A percentile compares a stretch with the other conserved stretches of the same genome.
Conservation (phyloP, 2,329 filamentous ascomycete species). For the Purpureocillium takamizusanense region DNA sequence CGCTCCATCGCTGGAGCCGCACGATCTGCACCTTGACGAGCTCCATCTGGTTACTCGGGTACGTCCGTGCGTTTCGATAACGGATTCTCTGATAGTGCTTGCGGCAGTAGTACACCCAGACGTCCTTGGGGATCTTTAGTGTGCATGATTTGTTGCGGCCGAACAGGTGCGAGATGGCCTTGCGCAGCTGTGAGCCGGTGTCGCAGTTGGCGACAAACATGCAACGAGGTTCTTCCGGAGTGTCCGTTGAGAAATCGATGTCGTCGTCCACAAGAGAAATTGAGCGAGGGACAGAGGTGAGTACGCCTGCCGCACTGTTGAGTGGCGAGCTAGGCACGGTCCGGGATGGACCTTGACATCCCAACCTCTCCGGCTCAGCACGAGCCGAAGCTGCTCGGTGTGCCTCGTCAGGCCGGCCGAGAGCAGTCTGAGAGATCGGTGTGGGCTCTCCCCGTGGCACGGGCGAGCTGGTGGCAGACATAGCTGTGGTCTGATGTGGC, state of each 20-base stretch:
- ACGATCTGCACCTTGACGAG: conserved; percentile 54
- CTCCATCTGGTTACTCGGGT: conserved; percentile 53
- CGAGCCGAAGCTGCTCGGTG: background rate
- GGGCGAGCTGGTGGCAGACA: background rate
- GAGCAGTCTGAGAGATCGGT: background rate
- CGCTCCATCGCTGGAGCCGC: conserved; percentile 55
- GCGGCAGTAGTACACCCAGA: conserved; percentile 71
- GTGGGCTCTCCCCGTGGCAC: background rate
- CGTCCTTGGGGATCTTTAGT: conserved; percentile 54
- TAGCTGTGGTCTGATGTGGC: conserved; percentile 8
- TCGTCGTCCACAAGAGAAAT: conserved; percentile 3
- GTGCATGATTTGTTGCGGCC: conserved; percentile 76
- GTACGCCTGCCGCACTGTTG: background rate
- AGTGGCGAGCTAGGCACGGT: conserved; percentile 1
- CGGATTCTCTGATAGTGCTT: conserved; percentile 74
- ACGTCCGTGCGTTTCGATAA: conserved; percentile 56
- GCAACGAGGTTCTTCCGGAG: conserved; percentile 28
- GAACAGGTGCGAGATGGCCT: conserved; percentile 74
- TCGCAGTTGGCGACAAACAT: conserved; percentile 50
- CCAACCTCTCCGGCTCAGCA: no score
- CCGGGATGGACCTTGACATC: background rate
- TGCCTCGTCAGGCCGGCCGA: background rate
- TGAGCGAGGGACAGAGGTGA: no score
- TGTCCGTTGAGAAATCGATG: conserved; percentile 5
- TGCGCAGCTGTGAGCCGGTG: conserved; percentile 54